Percentiles rank a stretch among this genome's conserved stretches.
Conservation (phyloP, 2,329 filamentous ascomycete species). For the Neopestalotiopsis rosae region DNA sequence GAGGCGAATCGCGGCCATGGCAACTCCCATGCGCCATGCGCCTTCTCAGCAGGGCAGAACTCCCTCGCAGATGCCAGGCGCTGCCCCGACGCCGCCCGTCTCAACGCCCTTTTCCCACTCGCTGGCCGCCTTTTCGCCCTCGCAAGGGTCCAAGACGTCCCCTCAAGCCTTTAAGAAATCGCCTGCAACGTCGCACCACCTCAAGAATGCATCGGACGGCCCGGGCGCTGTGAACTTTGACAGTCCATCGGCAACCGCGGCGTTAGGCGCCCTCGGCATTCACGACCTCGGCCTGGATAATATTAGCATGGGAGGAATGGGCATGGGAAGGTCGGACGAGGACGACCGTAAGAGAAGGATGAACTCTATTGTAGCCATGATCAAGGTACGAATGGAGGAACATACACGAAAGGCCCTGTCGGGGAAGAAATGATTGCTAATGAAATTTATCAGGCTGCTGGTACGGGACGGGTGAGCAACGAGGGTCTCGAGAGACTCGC, state of each 20-base stretch:
- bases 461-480: slow-evolving; percentile 72
- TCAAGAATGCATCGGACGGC: slow-evolving; percentile 19
- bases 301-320: slow-evolving; percentile 54
- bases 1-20: slow-evolving; percentile 30
- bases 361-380: slow-evolving; percentile 54
- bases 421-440: slow-evolving; percentile 30
- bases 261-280: slow-evolving; percentile 62
- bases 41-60: slow-evolving; percentile 58
- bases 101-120: slow-evolving; percentile 69
- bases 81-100: slow-evolving; percentile 67
- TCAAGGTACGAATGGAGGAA: slow-evolving; percentile 49
- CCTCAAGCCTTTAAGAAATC: slow-evolving; percentile 70
- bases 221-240: slow-evolving; percentile 61
- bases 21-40: slow-evolving; percentile 40
- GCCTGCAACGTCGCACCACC: slow-evolving; percentile 48
- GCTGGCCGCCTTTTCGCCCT: slow-evolving; percentile 64
- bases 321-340: slow-evolving; percentile 48
- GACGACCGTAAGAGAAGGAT: slow-evolving; percentile 62
- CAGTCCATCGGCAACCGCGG: slow-evolving; percentile 67
- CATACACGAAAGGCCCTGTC: slow-evolving; percentile 40
- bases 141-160: slow-evolving; percentile 59
- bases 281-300: slow-evolving; percentile 59
- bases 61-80: slow-evolving; percentile 52
- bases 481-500: slow-evolving; percentile 76
- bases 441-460: slow-evolving; percentile 33